These are phyloP conservation scores for Saraca asoca DNA, from an alignment of 331 rosid genomes.

Conservation along the genomic window DNA sequence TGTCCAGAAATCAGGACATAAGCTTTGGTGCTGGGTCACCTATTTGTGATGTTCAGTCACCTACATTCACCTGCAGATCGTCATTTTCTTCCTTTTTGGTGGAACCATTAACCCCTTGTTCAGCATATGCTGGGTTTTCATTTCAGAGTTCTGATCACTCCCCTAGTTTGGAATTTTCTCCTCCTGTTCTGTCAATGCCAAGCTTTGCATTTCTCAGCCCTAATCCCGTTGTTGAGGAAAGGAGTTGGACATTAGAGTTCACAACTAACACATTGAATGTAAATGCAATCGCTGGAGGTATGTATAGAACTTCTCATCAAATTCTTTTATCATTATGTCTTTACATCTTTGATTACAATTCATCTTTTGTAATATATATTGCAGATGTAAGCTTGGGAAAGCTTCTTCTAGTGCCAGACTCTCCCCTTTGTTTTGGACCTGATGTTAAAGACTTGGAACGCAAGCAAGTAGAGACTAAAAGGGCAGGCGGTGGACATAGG, in stretches of 20 bases:
- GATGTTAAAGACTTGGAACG: slow-evolving; percentile 41
- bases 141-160: slow-evolving; percentile 54
- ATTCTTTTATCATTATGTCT: neutral
- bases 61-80: slow-evolving; percentile 79
- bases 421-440: slow-evolving; percentile 44
- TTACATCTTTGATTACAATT: slow-evolving; percentile 19
- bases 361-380: slow-evolving; percentile 15
- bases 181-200: slow-evolving; percentile 73
- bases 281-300: slow-evolving; percentile 57
- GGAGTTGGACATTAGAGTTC: slow-evolving; percentile 54
- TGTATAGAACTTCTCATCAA: slow-evolving; percentile 8
- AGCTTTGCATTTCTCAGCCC: slow-evolving; percentile 93
- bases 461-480: slow-evolving; percentile 53
- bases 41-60: slow-evolving; percentile 57
- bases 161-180: slow-evolving; percentile 46
- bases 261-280: slow-evolving; percentile 44
- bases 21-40: slow-evolving; percentile 69
- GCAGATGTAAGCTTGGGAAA: slow-evolving; percentile 51
- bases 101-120: slow-evolving; percentile 64
- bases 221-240: slow-evolving; percentile 51
- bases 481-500: slow-evolving; percentile 58
- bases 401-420: slow-evolving; percentile 46
- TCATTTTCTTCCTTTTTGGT: slow-evolving; percentile 71
- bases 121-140: slow-evolving; percentile 70
- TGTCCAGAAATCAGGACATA: slow-evolving; percentile 75